Evolutionary conservation across 768 basidiomycete genomes (phyloP).

Genomic region (Mycena rosella): DNA sequence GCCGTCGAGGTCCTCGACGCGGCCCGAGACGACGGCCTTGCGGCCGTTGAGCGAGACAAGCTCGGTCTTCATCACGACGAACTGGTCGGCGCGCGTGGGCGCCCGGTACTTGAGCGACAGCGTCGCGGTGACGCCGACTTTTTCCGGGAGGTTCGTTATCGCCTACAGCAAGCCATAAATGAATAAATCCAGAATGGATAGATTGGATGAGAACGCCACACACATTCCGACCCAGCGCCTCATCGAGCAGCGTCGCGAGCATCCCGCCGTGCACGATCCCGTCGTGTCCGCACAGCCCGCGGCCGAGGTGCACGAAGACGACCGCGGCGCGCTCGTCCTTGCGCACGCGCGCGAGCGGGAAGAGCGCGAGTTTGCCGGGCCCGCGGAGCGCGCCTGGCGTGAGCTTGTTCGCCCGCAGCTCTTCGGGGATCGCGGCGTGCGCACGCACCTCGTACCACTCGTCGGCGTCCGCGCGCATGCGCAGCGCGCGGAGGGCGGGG

Average conservation of each 20-base stretch:
- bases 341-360: slow-evolving; percentile 80
- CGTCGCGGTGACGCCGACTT: slow-evolving; percentile 93
- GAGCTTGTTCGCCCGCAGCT: slow-evolving; percentile 83
- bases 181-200: no score
- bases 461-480: slow-evolving; percentile 61
- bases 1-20: slow-evolving; percentile 86
- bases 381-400: slow-evolving; percentile 90
- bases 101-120: slow-evolving; percentile 86
- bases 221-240: slow-evolving; percentile 85
- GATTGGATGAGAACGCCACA: slow-evolving; percentile 42
- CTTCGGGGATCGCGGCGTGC: slow-evolving; percentile 76
- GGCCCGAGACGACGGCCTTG: slow-evolving; percentile 78
- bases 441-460: slow-evolving; percentile 87
- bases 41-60: slow-evolving; percentile 80
- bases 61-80: slow-evolving; percentile 82
- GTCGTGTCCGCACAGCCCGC: slow-evolving; percentile 92
- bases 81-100: slow-evolving; percentile 94
- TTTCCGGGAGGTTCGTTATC: slow-evolving; percentile 85
- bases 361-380: slow-evolving; percentile 86
- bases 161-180: slow-evolving; percentile 66
- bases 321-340: slow-evolving; percentile 82
- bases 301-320: slow-evolving; percentile 84
- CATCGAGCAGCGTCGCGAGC: slow-evolving; percentile 91
- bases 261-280: slow-evolving; percentile 96
- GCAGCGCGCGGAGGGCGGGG: slow-evolving; percentile 64